phyloP scores from a whole-genome alignment of 345 rosid genomes.

The Lepidium aucheri region DNA sequence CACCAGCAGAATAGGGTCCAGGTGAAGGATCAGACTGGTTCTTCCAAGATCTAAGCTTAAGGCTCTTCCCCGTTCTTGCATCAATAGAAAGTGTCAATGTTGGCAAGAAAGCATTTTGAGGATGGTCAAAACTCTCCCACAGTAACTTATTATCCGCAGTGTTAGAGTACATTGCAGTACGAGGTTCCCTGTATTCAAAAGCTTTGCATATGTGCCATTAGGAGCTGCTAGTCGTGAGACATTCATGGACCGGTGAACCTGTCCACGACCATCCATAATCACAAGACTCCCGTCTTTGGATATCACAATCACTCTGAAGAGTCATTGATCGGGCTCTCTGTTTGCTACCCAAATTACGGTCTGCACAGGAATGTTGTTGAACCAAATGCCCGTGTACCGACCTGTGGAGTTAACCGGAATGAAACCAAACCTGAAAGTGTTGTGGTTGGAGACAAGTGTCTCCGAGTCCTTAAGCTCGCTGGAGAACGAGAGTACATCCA shows the following conservation, averaged over 20 bases:
- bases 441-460: constrained; percentile 17
- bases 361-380: constrained; percentile 1
- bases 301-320: constrained; percentile 29
- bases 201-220: constrained; percentile 25
- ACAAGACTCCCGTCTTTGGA: constrained; percentile 41
- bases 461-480: constrained; percentile 27
- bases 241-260: constrained; percentile 44
- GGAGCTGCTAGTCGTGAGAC: constrained; percentile 5
- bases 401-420: constrained; percentile 29
- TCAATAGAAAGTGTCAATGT: constrained; percentile 28
- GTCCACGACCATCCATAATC: constrained; percentile 29
- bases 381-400: constrained; percentile 50
- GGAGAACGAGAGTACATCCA: constrained; percentile 18
- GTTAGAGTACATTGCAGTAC: constrained; percentile 15
- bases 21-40: constrained; percentile 41
- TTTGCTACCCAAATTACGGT: constrained; percentile 48
- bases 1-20: constrained; percentile 32
- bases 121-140: constrained; percentile 53
- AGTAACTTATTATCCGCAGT: not conserved
- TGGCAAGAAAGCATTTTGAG: constrained; percentile 22
- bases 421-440: constrained; percentile 38
- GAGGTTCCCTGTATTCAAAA: constrained; percentile 44
- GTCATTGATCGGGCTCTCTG: constrained; percentile 34
- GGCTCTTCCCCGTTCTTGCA: constrained; percentile 17
- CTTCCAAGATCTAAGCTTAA: constrained; percentile 40